Conservation (phyloP, 371 early-diverging fungal genomes). For the Syncephalastrum contaminatum region DNA sequence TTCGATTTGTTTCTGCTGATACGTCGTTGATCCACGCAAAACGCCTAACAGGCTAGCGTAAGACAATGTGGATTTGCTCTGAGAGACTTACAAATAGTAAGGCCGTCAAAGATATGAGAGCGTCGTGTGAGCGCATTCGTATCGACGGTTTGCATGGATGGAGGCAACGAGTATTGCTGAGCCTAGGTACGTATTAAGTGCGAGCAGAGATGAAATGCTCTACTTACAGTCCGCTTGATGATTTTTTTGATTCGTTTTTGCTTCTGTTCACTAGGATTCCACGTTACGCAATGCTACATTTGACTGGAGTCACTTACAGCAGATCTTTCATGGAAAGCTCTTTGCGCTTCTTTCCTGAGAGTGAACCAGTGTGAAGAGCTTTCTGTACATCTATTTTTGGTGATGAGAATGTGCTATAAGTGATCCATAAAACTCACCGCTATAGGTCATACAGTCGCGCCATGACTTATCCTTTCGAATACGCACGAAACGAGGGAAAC, state of each 20-base stretch:
- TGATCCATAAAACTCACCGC: slow-evolving; percentile 17
- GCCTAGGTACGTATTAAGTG: background rate
- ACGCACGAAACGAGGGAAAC: slow-evolving; percentile 72
- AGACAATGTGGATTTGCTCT: background rate
- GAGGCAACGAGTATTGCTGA: slow-evolving; percentile 15
- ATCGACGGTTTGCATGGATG: slow-evolving; percentile 50
- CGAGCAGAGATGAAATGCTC: background rate
- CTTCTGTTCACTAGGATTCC: too few relatives aligned
- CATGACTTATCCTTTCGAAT: slow-evolving; percentile 68
- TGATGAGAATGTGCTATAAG: too few relatives aligned
- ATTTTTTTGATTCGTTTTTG: too few relatives aligned
- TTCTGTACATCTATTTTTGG: too few relatives aligned
- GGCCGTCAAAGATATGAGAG: slow-evolving; percentile 54
- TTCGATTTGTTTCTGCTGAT: slow-evolving; percentile 34
- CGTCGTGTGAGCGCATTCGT: slow-evolving; percentile 32
- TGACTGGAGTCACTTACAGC: too few relatives aligned
- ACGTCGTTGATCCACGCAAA: too few relatives aligned
- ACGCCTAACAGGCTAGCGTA: too few relatives aligned
- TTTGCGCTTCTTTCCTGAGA: too few relatives aligned
- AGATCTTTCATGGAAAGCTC: too few relatives aligned
- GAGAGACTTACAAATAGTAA: slow-evolving; percentile 55
- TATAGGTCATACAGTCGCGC: slow-evolving; percentile 54
- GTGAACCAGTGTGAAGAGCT: too few relatives aligned
- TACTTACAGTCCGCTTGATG: too few relatives aligned
- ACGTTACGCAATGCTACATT: too few relatives aligned